Base-by-base conservation (phyloP, 331 rosid species). In the Ulmus americana region DNA sequence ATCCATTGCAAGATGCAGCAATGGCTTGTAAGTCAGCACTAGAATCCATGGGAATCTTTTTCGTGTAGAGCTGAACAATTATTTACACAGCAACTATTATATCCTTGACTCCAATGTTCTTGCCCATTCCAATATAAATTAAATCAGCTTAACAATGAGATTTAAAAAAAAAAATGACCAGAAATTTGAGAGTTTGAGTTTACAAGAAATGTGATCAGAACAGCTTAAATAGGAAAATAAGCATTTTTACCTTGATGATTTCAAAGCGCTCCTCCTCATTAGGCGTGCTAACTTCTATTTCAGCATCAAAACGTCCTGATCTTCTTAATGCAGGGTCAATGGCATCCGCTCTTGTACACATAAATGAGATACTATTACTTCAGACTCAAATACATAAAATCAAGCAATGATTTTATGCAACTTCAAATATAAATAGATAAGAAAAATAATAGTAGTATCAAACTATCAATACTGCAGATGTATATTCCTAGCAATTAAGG, bases 311-410 rank as follows among this genome's bases (percentile, higher is more conserved):
- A 62, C 95, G 97, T 39, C 98, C 98, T 39, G 76, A 75, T 77
- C 98, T 79, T 81, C 98, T 83, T 55, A 89, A 77, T 49, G 98
- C 91, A 65, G 95, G 98, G 72, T 92, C 98, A 7, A 92, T 79
- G 59, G 88, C 95, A 79, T 85, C 96, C 68, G 81, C 88, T 71
- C 98, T 86, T 40, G 12, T 9, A 76, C 7, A 72, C 38, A 56
- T 3, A 74, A 70, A 70, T 56, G 57, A 81, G 55, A 67, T 63
- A 39, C 40, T 39, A 43, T n/a, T 12, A 57, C 11, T 60, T 49
- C 15, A 59, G 18, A 16, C 1, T 58, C 44, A 57, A 15, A 71
- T 5, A 28, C 64, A 64, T 64, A 64, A 61, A 28, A 12, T 67
- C 22, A 41, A 41, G 15, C 41, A 7, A 55, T 22, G 35, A 9